Evolutionary conservation across 2,329 filamentous ascomycete genomes (phyloP), one percentile per base, ranked within the genome.

Genomic region (Phaeoacremonium minimum): DNA sequence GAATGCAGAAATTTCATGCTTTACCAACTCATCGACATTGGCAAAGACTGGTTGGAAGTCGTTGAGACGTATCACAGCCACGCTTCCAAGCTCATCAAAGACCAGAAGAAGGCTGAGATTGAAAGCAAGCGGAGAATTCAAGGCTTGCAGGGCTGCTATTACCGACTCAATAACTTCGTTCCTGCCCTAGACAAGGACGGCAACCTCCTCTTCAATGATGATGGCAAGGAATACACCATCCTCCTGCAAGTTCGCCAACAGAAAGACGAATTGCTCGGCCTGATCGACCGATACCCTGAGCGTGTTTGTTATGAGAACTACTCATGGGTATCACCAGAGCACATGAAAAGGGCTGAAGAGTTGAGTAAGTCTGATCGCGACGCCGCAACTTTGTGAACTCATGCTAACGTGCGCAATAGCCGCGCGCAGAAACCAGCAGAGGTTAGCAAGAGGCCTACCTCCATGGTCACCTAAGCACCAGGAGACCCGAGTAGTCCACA

Each of bases 91-190:
- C 9, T 26, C 9, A 9, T 9, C 22, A 26, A 26, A n/a, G 22
- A 26, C 9, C 22, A 9, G 22, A 26, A 9, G 22, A n/a, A n/a
- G n/a, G 22, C n/a, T n/a, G 33, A 33, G 17, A 35, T 44, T 18
- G 42, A 44, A 36, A 31, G 39, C 28, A 41, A 35, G 15, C 39
- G 42, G 20, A 22, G 39, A 33, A 33, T 42, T 11, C 32, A 32
- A 6, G 42, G 42, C 15, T 35, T 44, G 18, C 41, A 39, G 16
- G 42, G 42, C 20, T 35, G 34, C 38, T 37, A 34, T 30, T 40
- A 46, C 29, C 42, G 42, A 14, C 35, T 46, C 33, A 39, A 43
- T 32, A 30, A 47, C 40, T 19, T 41, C 30, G 41, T 37, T 52
- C 47, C 12, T 35, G 35, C 15, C 40, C 36, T 35, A 34, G 40